phyloP scores from a whole-genome alignment of 345 rosid genomes.

The Moricandia moricandioides region DNA sequence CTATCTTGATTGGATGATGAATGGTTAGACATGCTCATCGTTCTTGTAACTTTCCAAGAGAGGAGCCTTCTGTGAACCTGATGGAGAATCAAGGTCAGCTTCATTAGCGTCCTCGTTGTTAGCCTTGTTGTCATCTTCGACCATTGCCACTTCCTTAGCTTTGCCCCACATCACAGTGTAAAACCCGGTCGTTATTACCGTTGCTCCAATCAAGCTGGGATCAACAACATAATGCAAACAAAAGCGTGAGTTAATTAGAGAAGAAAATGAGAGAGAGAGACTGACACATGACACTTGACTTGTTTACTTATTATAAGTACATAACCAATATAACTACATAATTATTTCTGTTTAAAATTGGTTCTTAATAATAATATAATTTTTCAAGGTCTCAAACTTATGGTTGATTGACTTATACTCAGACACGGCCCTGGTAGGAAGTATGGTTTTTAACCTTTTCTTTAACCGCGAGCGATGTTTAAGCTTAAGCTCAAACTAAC shows the following conservation, averaged over 20 bases:
- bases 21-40: constrained; percentile 37
- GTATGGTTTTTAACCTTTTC: too few relatives aligned
- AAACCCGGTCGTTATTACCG: constrained; percentile 68
- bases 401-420: too few relatives aligned
- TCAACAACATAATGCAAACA: constrained; percentile 1
- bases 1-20: neutral
- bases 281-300: neutral
- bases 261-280: neutral
- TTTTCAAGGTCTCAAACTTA: too few relatives aligned
- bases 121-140: constrained; percentile 39
- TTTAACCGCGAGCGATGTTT: too few relatives aligned
- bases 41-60: constrained; percentile 56
- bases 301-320: too few relatives aligned
- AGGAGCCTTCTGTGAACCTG: constrained; percentile 49
- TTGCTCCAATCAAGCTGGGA: constrained; percentile 67
- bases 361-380: too few relatives aligned
- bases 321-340: too few relatives aligned
- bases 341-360: too few relatives aligned
- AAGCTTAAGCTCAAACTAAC: too few relatives aligned
- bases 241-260: neutral
- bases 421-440: too few relatives aligned
- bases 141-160: constrained; percentile 53
- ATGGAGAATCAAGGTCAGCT: constrained; percentile 30
- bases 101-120: constrained; percentile 24
- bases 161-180: constrained; percentile 94